phyloP scores from a whole-genome alignment of 345 rosid species.

The Lumnitzera racemosa region DNA sequence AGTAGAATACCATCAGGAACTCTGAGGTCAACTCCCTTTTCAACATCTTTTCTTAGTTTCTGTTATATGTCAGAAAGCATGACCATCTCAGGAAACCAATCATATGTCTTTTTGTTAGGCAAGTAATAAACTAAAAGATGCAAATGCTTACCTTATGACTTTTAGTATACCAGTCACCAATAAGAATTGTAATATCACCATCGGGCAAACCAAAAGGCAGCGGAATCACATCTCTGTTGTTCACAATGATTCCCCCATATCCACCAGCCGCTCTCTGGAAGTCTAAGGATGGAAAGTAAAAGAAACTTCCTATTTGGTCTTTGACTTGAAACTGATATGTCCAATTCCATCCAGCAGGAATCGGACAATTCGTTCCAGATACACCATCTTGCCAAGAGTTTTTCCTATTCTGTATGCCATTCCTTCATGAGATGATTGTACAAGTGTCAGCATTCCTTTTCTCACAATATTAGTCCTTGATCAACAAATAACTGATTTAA shows the following conservation, averaged over 20 bases:
- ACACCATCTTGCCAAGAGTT: conserved; percentile 96
- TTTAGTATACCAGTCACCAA: conserved; percentile 70
- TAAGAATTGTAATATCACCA: conserved; percentile 63
- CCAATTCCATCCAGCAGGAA: conserved; percentile 81
- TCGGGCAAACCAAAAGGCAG: conserved; percentile 64
- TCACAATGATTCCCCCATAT: conserved; percentile 61
- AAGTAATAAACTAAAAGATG: conserved; percentile 8
- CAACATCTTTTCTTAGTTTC: conserved; percentile 68
- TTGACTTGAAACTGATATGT: conserved; percentile 78
- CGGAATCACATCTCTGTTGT: conserved; percentile 58
- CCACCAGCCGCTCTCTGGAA: conserved; percentile 84
- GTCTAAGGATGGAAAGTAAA: conserved; percentile 61
- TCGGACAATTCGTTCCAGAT: conserved; percentile 80
- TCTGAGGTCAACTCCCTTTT: conserved; percentile 48
- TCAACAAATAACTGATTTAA: not conserved
- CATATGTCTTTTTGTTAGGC: conserved; percentile 2
- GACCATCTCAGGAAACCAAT: not conserved
- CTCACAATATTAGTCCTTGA: not conserved
- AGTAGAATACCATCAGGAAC: conserved; percentile 72
- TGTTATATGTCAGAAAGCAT: conserved; percentile 19
- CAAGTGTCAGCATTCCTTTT: not conserved
- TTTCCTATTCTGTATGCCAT: conserved; percentile 70
- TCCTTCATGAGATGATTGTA: conserved; percentile 29
- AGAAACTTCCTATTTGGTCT: conserved; percentile 84
- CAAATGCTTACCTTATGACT: conserved; percentile 60